These are phyloP conservation scores for Thraustochytrium sp. DNA, from an alignment of 352 stramenopile genomes.

Conservation along the genomic window DNA sequence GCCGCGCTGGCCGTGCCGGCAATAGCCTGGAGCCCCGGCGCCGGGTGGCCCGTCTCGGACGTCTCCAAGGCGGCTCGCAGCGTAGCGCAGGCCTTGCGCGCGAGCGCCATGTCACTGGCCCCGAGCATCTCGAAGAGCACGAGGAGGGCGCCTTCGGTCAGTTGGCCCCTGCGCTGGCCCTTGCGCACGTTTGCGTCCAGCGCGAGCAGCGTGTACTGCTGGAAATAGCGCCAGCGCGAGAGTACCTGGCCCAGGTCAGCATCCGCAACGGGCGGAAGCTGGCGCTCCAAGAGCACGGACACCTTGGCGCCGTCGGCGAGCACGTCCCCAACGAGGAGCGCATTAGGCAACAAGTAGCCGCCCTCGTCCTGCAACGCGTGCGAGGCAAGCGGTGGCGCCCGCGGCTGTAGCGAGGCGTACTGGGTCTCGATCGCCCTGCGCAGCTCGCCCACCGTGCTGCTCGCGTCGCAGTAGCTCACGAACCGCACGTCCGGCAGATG, in stretches of 20 bases:
- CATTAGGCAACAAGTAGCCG: not conserved
- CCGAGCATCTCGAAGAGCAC: conserved; percentile 29
- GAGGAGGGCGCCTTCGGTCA: not conserved
- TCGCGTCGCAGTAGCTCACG: not conserved
- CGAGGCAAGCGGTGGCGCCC: not conserved
- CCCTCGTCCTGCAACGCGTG: conserved; percentile 1
- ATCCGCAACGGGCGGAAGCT: not conserved
- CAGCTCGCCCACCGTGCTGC: not conserved
- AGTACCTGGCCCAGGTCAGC: not conserved
- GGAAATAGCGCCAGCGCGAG: conserved; percentile 19
- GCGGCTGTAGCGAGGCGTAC: not conserved
- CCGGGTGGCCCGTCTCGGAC: not conserved
- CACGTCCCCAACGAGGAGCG: not conserved
- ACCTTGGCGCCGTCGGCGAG: not conserved
- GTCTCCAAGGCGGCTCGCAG: not conserved
- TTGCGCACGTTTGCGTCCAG: not conserved
- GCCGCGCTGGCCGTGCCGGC: not conserved
- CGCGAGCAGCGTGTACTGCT: conserved; percentile 13
- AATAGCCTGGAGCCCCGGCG: too few relatives aligned
- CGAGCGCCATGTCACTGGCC: not conserved
- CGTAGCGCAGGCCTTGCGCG: not conserved
- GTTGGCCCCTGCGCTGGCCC: not conserved
- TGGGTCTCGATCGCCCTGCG: not conserved
- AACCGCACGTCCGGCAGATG: not conserved
- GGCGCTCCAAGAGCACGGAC: not conserved